phyloP scores from a whole-genome alignment of 495 filamentous ascomycete genomes.

The Bathelium albidoporum region DNA sequence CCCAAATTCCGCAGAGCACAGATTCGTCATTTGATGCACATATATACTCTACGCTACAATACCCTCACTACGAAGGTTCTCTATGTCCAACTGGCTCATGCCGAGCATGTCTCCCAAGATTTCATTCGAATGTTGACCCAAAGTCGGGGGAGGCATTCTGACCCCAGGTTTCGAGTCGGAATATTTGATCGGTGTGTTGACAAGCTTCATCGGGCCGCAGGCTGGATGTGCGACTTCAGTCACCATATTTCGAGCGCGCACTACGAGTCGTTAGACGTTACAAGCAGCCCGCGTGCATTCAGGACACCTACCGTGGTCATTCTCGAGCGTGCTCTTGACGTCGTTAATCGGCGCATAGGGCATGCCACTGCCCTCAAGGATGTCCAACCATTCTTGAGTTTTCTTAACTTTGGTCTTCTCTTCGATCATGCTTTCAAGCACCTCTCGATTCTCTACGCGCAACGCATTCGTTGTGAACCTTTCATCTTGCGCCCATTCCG shows the following conservation, averaged over 20 bases:
- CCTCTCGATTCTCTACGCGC: conserved; percentile 65
- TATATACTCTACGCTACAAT: conserved; percentile 46
- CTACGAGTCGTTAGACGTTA: conserved; percentile 31
- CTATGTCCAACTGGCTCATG: conserved; percentile 51
- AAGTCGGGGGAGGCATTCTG: conserved; percentile 66
- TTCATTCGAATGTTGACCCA: conserved; percentile 91
- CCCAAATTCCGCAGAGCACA: no score
- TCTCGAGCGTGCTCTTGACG: conserved; percentile 69
- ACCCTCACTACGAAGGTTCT: conserved; percentile 52
- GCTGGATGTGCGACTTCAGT: conserved; percentile 69
- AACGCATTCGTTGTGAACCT: conserved; percentile 72
- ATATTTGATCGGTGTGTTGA: conserved; percentile 95
- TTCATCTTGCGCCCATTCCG: conserved; percentile 68
- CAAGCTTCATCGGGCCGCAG: conserved; percentile 77
- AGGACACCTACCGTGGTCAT: conserved; percentile 56
- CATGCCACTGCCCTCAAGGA: conserved; percentile 84
- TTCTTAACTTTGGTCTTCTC: conserved; percentile 63
- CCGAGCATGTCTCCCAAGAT: conserved; percentile 59
- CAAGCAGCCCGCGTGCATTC: neutral
- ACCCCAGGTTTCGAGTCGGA: conserved; percentile 72
- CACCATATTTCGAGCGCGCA: conserved; percentile 78
- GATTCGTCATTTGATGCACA: neutral
- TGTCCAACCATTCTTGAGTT: conserved; percentile 74
- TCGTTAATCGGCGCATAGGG: conserved; percentile 95
- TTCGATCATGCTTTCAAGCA: conserved; percentile 70